A percentile compares a stretch with the other conserved stretches of the same genome.
phyloP scores from a whole-genome alignment of 495 filamentous ascomycete genomes.

The Saxophila tyrrhenica region DNA sequence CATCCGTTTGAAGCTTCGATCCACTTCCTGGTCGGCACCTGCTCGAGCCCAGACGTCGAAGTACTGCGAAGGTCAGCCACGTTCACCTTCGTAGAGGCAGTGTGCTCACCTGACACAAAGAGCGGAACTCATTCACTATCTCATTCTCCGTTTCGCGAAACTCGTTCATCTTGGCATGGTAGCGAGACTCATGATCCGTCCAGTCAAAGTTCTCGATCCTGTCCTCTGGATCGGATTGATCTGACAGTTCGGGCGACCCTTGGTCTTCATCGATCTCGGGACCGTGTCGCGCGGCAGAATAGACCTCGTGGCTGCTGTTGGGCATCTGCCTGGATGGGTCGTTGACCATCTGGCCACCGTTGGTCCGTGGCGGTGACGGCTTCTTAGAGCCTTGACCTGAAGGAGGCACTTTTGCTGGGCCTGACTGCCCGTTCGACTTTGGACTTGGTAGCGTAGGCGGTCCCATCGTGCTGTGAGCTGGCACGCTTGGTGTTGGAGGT shows the following conservation, averaged over 20 bases:
- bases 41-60: conserved; percentile 14
- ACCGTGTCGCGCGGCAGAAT: not conserved
- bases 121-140: conserved; percentile 17
- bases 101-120: conserved; percentile 11
- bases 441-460: not conserved
- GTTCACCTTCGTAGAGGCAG: not conserved
- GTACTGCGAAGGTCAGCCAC: conserved; percentile 6
- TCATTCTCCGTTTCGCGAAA: conserved; percentile 6
- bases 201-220: conserved; percentile 18
- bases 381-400: conserved; percentile 3
- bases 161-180: conserved; percentile 16
- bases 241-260: not conserved
- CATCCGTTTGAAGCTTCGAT: conserved; percentile 20
- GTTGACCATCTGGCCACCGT: not conserved
- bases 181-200: conserved; percentile 10
- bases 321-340: not conserved
- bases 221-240: conserved; percentile 7
- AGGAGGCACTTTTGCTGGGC: not conserved
- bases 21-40: conserved; percentile 11
- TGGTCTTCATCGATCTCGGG: conserved; percentile 1
- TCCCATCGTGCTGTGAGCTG: not conserved
- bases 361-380: not conserved
- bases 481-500: not conserved
- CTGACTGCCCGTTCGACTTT: not conserved
- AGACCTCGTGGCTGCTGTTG: not conserved